Evolutionary conservation across 2,329 filamentous ascomycete species (phyloP).

Genomic region (Fusarium robinianum): DNA sequence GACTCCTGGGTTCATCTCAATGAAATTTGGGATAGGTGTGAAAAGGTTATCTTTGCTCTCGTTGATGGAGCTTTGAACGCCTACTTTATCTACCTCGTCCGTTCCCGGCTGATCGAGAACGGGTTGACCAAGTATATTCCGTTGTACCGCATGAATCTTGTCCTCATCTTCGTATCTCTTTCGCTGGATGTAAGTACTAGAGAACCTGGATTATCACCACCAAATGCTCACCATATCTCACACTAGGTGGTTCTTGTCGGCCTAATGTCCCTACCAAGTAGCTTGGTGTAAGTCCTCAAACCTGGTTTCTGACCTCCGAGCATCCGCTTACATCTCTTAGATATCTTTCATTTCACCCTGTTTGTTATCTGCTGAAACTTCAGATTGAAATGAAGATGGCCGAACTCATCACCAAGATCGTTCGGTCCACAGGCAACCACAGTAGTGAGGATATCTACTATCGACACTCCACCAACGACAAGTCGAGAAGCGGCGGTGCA

Average conservation of each 20-base stretch:
- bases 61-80: constrained; percentile 54
- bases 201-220: too few species aligned
- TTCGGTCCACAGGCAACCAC: constrained; percentile 6
- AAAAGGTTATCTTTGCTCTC: constrained; percentile 56
- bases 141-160: constrained; percentile 44
- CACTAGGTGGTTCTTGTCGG: constrained; percentile 30
- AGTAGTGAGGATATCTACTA: constrained; percentile 17
- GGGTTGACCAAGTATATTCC: constrained; percentile 54
- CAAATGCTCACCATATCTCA: not conserved
- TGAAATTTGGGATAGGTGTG: constrained; percentile 55
- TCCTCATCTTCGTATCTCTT: constrained; percentile 33
- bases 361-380: constrained; percentile 54
- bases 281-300: constrained; percentile 28
- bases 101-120: constrained; percentile 49
- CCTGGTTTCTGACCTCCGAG: rapidly evolving
- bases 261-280: constrained; percentile 36
- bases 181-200: constrained; percentile 36
- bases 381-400: constrained; percentile 58
- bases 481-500: not conserved
- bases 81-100: constrained; percentile 55
- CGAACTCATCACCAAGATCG: constrained; percentile 49
- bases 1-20: constrained; percentile 51
- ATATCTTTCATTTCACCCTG: constrained; percentile 46
- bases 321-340: constrained; percentile 13
- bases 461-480: not conserved